Percentiles rank a stretch among this genome's conserved stretches.
Conservation (phyloP, 2,329 filamentous ascomycete genomes). For the Tolypocladium capitatum region DNA sequence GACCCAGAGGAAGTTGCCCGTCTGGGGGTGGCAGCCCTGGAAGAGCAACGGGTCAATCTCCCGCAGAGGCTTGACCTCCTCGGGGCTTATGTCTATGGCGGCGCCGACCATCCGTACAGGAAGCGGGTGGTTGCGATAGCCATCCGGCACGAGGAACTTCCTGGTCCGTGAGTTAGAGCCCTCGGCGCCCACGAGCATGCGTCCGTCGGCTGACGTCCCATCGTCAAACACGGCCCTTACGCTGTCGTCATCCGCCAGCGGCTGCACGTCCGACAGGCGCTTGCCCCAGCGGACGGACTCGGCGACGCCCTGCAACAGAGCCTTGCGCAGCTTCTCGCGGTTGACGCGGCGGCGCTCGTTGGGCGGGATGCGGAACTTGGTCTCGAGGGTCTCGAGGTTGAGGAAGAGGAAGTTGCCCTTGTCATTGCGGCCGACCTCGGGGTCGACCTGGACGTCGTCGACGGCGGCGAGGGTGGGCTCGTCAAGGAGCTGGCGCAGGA, state of each 20-base stretch:
- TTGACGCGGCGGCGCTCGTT: slow-evolving; percentile 21
- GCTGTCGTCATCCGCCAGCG: slow-evolving; percentile 7
- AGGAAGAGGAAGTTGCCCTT: slow-evolving; percentile 26
- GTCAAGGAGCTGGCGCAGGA: slow-evolving; percentile 13
- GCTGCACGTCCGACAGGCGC: slow-evolving; percentile 14
- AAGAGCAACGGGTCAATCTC: slow-evolving; percentile 40
- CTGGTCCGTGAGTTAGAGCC: slow-evolving; percentile 24
- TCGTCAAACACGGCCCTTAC: slow-evolving; percentile 18
- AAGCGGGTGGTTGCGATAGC: slow-evolving; percentile 18
- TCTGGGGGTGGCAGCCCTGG: slow-evolving; percentile 37
- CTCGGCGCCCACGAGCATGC: slow-evolving; percentile 25
- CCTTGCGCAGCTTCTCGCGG: slow-evolving; percentile 19
- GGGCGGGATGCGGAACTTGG: slow-evolving; percentile 25
- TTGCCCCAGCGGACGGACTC: slow-evolving; percentile 19
- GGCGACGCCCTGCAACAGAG: slow-evolving; percentile 15
- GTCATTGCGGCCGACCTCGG: slow-evolving; percentile 24
- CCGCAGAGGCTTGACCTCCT: slow-evolving; percentile 24
- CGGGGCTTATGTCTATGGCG: slow-evolving; percentile 21
- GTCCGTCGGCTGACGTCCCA: slow-evolving; percentile 17
- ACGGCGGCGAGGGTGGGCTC: slow-evolving; percentile 9
- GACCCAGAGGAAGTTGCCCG: slow-evolving; percentile 37
- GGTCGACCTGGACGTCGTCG: slow-evolving; percentile 16
- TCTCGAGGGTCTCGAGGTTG: slow-evolving; percentile 22
- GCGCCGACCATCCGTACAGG: slow-evolving; percentile 25
- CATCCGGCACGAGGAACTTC: slow-evolving; percentile 17